Evolutionary conservation across 768 basidiomycete genomes (phyloP).

Genomic region (Rhodotorula kratochvilovae): DNA sequence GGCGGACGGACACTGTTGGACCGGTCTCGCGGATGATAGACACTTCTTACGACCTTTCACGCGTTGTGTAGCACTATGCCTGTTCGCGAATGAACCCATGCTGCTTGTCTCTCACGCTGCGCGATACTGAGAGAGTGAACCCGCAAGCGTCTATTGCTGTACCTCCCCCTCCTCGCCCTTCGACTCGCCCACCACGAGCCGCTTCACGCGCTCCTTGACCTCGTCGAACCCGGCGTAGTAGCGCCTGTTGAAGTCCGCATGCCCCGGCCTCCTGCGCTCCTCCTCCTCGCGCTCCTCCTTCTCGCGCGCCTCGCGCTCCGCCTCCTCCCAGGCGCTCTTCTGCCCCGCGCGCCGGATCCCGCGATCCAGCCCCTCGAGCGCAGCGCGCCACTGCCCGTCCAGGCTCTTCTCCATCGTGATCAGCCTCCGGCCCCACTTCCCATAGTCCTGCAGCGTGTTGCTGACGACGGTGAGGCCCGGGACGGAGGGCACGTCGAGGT

Average conservation of each 20-base stretch:
- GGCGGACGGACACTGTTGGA: background rate
- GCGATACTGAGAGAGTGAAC: background rate
- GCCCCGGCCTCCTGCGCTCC: slow-evolving; percentile 62
- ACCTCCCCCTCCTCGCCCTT: too few species aligned
- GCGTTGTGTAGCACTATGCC: background rate
- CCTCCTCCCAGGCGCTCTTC: slow-evolving; percentile 34
- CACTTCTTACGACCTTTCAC: background rate
- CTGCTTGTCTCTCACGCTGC: too few species aligned
- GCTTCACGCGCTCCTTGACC: slow-evolving; percentile 10
- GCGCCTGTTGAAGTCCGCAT: slow-evolving; percentile 80
- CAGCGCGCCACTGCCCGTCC: slow-evolving; percentile 26
- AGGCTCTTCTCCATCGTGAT: slow-evolving; percentile 78
- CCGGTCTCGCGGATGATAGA: background rate
- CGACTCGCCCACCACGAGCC: background rate
- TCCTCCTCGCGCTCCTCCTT: slow-evolving; percentile 2
- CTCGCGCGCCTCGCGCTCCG: slow-evolving; percentile 3
- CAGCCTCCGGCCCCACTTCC: slow-evolving; percentile 86
- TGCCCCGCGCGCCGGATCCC: slow-evolving; percentile 51
- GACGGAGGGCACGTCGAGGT: slow-evolving; percentile 72
- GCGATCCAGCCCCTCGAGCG: slow-evolving; percentile 54
- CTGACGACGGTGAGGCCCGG: slow-evolving; percentile 83
- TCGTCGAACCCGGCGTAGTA: slow-evolving; percentile 70
- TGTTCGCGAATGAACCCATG: too few species aligned
- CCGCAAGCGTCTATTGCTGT: background rate
- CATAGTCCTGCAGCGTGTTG: slow-evolving; percentile 88